A percentile compares a stretch with the other conserved stretches of the same genome.
These are phyloP conservation scores for Nepenthes gracilis DNA, from an alignment of 148 eudicot genomes.

Conservation along the genomic window DNA sequence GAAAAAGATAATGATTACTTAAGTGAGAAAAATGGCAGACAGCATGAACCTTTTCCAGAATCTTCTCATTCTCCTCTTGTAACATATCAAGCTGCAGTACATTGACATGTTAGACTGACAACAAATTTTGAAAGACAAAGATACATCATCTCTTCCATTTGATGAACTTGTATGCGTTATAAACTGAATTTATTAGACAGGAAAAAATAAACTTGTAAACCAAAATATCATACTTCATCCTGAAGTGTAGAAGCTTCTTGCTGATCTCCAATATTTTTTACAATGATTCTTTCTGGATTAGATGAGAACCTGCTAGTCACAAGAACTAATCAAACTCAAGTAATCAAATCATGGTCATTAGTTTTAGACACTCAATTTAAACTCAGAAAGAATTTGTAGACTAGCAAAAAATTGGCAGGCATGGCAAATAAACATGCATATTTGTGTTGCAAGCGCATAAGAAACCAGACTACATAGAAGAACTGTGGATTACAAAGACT, in stretches of 20 bases:
- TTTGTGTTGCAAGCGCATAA: no score
- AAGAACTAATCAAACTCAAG: conserved; percentile 1
- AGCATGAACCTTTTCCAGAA: conserved; percentile 46
- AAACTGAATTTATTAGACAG: neutral
- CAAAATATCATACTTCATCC: conserved; percentile 52
- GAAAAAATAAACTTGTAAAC: neutral
- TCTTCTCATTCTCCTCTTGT: conserved; percentile 69
- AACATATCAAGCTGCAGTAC: conserved; percentile 75
- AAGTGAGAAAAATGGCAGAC: conserved; percentile 2
- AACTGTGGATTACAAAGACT: no score
- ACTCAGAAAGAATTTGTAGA: no score
- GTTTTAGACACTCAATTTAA: neutral
- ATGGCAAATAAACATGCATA: no score
- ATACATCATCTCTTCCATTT: neutral
- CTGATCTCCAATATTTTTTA: conserved; percentile 40
- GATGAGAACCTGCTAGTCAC: conserved; percentile 48
- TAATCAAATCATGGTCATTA: no score
- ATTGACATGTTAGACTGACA: neutral
- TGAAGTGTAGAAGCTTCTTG: conserved; percentile 67
- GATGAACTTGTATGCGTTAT: neutral
- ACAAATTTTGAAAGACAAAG: neutral
- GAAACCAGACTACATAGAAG: no score
- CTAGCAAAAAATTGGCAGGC: no score
- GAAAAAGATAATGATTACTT: neutral
- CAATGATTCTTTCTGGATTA: conserved; percentile 30